Evolutionary conservation across 2,329 filamentous ascomycete genomes (phyloP), one percentile per base, ranked within the genome.

Genomic region (Proliferodiscus dingleyae): DNA sequence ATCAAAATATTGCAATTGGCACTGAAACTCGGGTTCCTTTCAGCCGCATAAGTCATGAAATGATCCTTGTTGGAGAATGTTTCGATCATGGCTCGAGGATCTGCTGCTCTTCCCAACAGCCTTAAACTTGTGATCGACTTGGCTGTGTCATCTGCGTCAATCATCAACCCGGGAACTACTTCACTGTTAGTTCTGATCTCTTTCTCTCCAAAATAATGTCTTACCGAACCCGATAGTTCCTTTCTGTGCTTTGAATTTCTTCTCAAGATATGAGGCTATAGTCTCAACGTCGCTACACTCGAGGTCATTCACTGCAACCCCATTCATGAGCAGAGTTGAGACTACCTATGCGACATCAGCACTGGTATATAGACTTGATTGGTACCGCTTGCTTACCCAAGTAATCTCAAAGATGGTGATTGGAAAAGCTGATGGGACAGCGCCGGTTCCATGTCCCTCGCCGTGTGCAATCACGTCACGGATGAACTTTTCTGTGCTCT

Each of bases 61-160:
- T 8, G 33, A 44, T 37, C 6, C 24, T 19, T 18, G 21, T n/a
- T 9, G 13, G 15, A 1, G 33, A 44, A 44, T 29, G 7, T n/a
- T 5, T 18, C 13, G 5, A 44, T 29, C 16, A 44, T 29, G 21
- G n/a, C 4, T 5, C 38, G 16, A 9, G 22, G 2, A 15, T 24
- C 36, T 4, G 19, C 5, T 13, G 21, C 13, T 15, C 8, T 5
- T 13, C 41, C 41, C 1, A 44, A 30, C 13, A 44, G 23, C 5
- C 9, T 29, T 10, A 44, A 16, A 2, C 33, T 37, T 8, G 30
- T n/a, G 7, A 44, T 29, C 11, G 33, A 6, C 21, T 23, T 37
- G 22, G 41, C 41, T 5, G 41, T 44, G 22, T 44, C 41, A 32
- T 44, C 41, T 38, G 41, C 41, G 23, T 44, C 41, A 6, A 23